Percentiles rank a stretch among this genome's conserved stretches.
Conservation (phyloP, 208 protist species). For the Tritrichomonas musculus region DNA sequence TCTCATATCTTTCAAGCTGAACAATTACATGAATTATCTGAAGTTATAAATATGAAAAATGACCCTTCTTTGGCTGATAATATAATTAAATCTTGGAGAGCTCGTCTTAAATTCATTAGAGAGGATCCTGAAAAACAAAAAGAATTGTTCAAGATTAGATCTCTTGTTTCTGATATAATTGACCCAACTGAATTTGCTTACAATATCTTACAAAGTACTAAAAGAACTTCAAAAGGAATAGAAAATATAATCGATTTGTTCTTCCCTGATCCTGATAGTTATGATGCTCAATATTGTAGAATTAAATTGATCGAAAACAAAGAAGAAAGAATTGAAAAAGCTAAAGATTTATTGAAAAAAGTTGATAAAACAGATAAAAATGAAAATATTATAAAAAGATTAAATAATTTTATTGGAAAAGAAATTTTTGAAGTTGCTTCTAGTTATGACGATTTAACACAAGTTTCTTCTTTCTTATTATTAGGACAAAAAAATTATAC, state of each 20-base stretch:
- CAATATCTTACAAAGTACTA: neutral
- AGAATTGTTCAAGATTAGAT: neutral
- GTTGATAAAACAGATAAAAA: neutral
- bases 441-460: neutral
- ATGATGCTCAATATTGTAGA: neutral
- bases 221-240: neutral
- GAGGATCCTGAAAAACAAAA: neutral
- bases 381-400: no score
- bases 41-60: slow-evolving; percentile 9
- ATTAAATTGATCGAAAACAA: neutral
- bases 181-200: neutral
- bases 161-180: neutral
- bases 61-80: neutral
- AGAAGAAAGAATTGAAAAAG: neutral
- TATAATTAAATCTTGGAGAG: neutral
- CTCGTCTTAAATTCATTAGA: neutral
- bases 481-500: no score
- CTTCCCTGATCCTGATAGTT: neutral
- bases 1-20: neutral
- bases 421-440: neutral
- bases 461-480: neutral
- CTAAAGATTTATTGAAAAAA: neutral
- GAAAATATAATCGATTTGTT: neutral
- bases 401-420: neutral
- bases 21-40: neutral